A percentile compares a stretch with the other conserved stretches of the same genome.
phyloP scores from a whole-genome alignment of 306 rosid genomes.

The Lathyrus sativus region DNA sequence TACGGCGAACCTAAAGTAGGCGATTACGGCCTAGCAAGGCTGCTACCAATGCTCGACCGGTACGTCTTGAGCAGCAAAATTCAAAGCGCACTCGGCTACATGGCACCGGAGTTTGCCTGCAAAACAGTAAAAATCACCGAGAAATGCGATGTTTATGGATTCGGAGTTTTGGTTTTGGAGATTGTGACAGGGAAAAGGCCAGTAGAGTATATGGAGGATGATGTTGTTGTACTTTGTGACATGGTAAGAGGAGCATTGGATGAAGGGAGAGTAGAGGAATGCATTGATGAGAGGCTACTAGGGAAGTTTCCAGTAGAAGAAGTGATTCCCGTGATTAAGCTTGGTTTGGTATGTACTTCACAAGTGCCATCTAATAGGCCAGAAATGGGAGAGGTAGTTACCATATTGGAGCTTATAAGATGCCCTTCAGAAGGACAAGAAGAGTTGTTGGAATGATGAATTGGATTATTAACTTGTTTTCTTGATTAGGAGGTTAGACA shows the following conservation, averaged over 20 bases:
- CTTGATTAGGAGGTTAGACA: conserved; percentile 44
- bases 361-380: conserved; percentile 98
- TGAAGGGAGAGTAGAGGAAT: conserved; percentile 94
- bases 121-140: conserved; percentile 91
- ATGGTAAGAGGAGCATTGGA: conserved; percentile 93
- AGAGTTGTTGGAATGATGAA: conserved; percentile 63
- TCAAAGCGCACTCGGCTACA: conserved; percentile 96
- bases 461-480: conserved; percentile 44
- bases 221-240: conserved; percentile 96
- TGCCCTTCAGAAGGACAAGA: conserved; percentile 98
- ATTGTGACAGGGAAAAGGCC: conserved; percentile 93
- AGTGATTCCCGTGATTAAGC: conserved; percentile 87
- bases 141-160: conserved; percentile 92
- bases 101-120: conserved; percentile 99
- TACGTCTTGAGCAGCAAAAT: conserved; percentile 97
- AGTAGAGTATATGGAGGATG: conserved; percentile 98
- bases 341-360: conserved; percentile 93
- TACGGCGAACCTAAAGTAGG: conserved; percentile 89
- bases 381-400: conserved; percentile 97
- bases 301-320: conserved; percentile 91
- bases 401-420: conserved; percentile 89
- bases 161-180: conserved; percentile 86
- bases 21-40: conserved; percentile 89
- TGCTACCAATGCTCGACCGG: conserved; percentile 95
- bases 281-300: conserved; percentile 75